These are phyloP conservation scores for Psilocybe mexicana DNA, from an alignment of 1,284 basidiomycete species.

Conservation along the genomic window DNA sequence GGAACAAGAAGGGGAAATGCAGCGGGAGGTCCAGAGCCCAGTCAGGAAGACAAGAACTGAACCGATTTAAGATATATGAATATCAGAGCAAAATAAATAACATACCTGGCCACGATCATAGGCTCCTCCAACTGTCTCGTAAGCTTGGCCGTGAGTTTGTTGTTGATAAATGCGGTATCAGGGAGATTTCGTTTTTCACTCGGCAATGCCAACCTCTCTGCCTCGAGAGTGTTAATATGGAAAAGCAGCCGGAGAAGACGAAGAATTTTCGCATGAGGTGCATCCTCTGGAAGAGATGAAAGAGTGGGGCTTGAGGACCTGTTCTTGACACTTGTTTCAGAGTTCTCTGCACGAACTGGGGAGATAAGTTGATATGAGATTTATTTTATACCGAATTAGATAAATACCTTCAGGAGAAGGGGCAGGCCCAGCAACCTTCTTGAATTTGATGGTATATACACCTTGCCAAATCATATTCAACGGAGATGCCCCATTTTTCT, in stretches of 20 bases:
- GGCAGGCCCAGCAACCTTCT: conserved; percentile 86
- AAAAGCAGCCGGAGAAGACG: conserved; percentile 88
- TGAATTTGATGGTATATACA: conserved; percentile 90
- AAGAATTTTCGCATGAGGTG: conserved; percentile 88
- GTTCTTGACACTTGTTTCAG: conserved; percentile 45
- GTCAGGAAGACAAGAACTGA: conserved; percentile 86
- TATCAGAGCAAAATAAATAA: conserved; percentile 9
- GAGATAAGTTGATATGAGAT: background rate
- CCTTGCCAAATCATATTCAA: conserved; percentile 85
- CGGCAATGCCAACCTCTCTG: conserved; percentile 52
- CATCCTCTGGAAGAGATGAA: conserved; percentile 82
- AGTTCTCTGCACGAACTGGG: conserved; percentile 40
- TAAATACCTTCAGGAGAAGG: conserved; percentile 59
- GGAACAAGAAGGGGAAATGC: conserved; percentile 97
- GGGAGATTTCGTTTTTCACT: conserved; percentile 58
- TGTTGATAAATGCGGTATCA: conserved; percentile 92
- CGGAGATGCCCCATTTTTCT: conserved; percentile 60
- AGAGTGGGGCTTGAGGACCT: conserved; percentile 64
- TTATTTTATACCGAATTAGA: background rate
- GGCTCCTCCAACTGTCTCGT: conserved; percentile 98
- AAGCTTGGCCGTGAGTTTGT: conserved; percentile 96
- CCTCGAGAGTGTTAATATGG: conserved; percentile 69
- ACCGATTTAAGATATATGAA: conserved; percentile 30
- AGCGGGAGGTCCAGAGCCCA: conserved; percentile 96
- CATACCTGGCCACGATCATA: conserved; percentile 95